Evolutionary conservation across 148 eudicot genomes (phyloP), one percentile per base, ranked within the genome.

Genomic region (Rhododendron ferrugineum): DNA sequence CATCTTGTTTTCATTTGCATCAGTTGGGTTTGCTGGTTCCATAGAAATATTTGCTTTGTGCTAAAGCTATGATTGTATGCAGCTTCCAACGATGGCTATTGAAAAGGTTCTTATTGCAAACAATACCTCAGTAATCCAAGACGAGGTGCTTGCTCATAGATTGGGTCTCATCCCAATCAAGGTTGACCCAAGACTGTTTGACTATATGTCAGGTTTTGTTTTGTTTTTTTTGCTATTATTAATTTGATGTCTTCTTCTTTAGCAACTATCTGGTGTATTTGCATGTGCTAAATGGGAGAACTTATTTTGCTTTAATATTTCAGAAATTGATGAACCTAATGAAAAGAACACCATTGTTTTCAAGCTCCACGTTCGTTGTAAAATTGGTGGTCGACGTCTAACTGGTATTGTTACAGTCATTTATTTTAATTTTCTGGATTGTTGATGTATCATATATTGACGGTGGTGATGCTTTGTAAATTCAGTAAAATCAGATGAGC

Each of bases 81-180:
- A 96, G 99, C 89, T 95, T 81, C 98, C 99, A n/a, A 96, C 99
- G 0, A 95, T 96, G 98, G 99, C 99, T 83, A 93, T 96, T 90
- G 99, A 96, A 85, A 96, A 96, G 90, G 98, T 95, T 89, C 85
- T 94, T 44, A 88, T 94, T 83, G 95, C 93, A 82, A 93, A 95
- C 85, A 95, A 94, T 87, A 95, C 98, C 77, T 96, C 99, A 3
- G 89, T 96, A 58, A 76, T 96, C 85, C 97, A 95, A 89, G 99
- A 95, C 85, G 99, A 96, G 91, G 98, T 96, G 85, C 96, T 96
- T 85, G 89, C 99, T n/a, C 99, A 96, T 78, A 93, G 99, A 88
- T 85, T 96, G 88, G 99, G 99, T 76, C 96, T 95, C 84, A 85
- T 96, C 86, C 99, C 99, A 56, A 86, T 96, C 88, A 91, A 86